Conservation (phyloP, 345 rosid genomes). For the Salix suchowensis region DNA sequence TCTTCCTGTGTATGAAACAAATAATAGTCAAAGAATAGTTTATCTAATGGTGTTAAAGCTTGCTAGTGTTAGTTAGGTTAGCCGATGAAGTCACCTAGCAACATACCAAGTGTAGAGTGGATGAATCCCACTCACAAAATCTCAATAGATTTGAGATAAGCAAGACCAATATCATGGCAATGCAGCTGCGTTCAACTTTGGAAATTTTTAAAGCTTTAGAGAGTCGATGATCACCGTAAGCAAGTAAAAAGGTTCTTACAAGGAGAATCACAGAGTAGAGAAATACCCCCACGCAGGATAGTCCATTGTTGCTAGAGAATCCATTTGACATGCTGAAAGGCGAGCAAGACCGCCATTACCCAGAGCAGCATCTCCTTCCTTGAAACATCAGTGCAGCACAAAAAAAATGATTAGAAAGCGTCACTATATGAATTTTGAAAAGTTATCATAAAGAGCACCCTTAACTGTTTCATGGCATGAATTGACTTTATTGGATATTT, state of each 20-base stretch:
- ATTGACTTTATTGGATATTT: neutral
- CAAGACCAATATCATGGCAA: neutral
- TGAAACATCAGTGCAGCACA: neutral
- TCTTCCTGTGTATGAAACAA: neutral
- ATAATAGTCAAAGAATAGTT: neutral
- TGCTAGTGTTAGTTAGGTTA: no score
- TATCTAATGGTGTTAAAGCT: neutral
- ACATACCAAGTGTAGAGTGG: no score
- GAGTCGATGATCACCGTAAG: neutral
- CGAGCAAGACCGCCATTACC: slow-evolving; percentile 59
- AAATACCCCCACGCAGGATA: slow-evolving; percentile 51
- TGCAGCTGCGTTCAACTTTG: neutral
- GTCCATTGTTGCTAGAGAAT: slow-evolving; percentile 50
- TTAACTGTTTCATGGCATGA: neutral
- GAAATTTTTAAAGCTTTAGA: neutral
- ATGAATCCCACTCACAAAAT: no score
- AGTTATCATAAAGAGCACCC: neutral
- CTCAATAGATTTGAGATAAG: neutral
- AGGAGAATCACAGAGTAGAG: neutral
- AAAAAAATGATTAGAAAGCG: neutral
- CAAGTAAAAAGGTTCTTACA: neutral
- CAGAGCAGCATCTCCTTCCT: slow-evolving; percentile 56
- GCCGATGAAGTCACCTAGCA: no score
- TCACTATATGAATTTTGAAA: neutral
- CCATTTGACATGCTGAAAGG: slow-evolving; percentile 53